Evolutionary conservation across 179 eudicot species (phyloP), one percentile per base, ranked within the genome.

Genomic region (Sideroxylon spinosum): DNA sequence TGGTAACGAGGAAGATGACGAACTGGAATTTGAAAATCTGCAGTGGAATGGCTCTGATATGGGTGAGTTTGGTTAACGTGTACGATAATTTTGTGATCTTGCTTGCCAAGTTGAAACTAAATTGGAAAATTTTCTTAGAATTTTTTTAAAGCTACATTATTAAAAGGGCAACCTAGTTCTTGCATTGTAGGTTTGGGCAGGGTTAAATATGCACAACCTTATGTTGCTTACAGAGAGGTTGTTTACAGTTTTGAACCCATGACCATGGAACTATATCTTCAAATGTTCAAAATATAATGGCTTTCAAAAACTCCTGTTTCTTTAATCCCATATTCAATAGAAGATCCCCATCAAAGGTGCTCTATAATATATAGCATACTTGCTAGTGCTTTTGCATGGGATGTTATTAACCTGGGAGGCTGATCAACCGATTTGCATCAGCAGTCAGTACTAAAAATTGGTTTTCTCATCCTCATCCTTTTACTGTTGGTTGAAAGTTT

Each of bases 1-100:
- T 63, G 91, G 91, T 5, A 88, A 88, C 70, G 93, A 90, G 66
- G 90, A 90, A 13, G 93, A 90, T 49, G 88, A 84, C 59, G 88
- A 86, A 60, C 75, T 90, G 20, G 91, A 88, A 79, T 80, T 86
- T 25, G 91, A 88, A 32, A 83, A 85, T 68, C 84, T 78, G 56
- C 89, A 77, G 25, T 88, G 91, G 91, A 82, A 77, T 68, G 78
- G 67, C 68, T 85, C 88, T 0, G 90, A 82, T 74, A 68, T 79
- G 80, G 86, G 91, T 83, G 70, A 80, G 85, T 81, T 66, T 26
- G 63, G 23, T 52, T 37, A 37, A 52, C 10, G 14, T 10, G 16
- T 14, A 52, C 7, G 16, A 52, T 52, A 37, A 37, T 37, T 37
- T 37, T 52, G 56, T 52, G 12, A 52, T 52, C 16, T 52, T 9